Evolutionary conservation across 2,329 filamentous ascomycete genomes (phyloP).

Genomic region (Aspergillus cejpii): DNA sequence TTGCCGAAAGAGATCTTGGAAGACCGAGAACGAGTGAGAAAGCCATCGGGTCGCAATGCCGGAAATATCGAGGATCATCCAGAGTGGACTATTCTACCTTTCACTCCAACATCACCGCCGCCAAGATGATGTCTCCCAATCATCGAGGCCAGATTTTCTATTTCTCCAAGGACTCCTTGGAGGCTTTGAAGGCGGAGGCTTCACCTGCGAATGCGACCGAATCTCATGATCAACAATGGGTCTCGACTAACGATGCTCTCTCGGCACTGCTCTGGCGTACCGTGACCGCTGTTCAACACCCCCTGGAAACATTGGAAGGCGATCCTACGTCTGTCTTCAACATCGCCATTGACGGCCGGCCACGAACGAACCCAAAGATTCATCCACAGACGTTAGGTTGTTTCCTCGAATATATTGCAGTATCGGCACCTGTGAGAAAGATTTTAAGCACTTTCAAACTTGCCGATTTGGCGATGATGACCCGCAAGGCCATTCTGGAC

Average conservation of each 20-base stretch:
- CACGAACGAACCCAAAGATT: conserved; percentile 31
- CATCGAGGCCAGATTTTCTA: conserved; percentile 32
- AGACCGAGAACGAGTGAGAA: conserved; percentile 27
- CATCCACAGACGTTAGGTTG: conserved; percentile 36
- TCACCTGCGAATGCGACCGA: conserved; percentile 24
- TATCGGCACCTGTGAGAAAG: conserved; percentile 17
- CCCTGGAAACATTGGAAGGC: conserved; percentile 27
- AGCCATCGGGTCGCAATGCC: conserved; percentile 23
- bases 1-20: conserved; percentile 25
- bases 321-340: conserved; percentile 34
- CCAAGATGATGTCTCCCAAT: conserved; percentile 30
- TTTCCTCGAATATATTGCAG: conserved; percentile 35
- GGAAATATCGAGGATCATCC: conserved; percentile 28
- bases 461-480: conserved; percentile 30
- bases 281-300: conserved; percentile 23
- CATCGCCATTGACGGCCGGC: conserved; percentile 36
- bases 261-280: conserved; percentile 36
- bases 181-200: conserved; percentile 28
- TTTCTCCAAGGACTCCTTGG: conserved; percentile 25
- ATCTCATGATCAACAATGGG: conserved; percentile 19
- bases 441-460: conserved; percentile 27
- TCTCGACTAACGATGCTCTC: conserved; percentile 34
- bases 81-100: conserved; percentile 28
- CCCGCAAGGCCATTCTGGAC: conserved; percentile 30
- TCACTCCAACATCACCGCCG: conserved; percentile 24